Percentiles rank a stretch among this genome's conserved stretches.
Evolutionary conservation across 164 flowering plant genomes (phyloP).

Genomic region (Nelumbo lutea): DNA sequence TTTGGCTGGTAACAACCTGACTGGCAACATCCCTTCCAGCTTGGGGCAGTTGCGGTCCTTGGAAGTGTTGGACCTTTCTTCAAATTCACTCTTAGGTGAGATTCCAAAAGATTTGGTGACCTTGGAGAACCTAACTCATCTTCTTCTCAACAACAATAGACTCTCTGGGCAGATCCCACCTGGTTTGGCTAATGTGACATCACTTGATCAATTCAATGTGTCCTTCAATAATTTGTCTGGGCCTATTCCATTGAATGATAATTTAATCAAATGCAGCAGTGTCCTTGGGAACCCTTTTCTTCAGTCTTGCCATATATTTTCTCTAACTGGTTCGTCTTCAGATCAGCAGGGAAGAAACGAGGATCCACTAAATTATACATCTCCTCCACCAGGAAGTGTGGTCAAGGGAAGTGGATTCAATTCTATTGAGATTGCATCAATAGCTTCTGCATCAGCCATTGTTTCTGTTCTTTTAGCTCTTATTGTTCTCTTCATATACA

Average conservation of each 20-base stretch:
- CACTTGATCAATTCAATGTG: slow-evolving; percentile 54
- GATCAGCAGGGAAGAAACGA: slow-evolving; percentile 35
- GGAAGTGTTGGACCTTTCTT: slow-evolving; percentile 58
- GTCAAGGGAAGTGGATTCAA: slow-evolving; percentile 32
- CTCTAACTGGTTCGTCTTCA: slow-evolving; percentile 42
- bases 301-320: slow-evolving; percentile 32
- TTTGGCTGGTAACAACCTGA: slow-evolving; percentile 58
- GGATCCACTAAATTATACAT: slow-evolving; percentile 25
- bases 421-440: slow-evolving; percentile 79
- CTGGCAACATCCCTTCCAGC: slow-evolving; percentile 56
- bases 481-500: slow-evolving; percentile 55
- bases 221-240: slow-evolving; percentile 89
- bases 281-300: slow-evolving; percentile 57
- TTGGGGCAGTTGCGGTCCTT: slow-evolving; percentile 53
- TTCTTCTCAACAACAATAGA: slow-evolving; percentile 60
- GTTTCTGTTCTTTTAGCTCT: slow-evolving; percentile 75
- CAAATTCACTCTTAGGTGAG: slow-evolving; percentile 63
- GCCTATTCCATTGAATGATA: slow-evolving; percentile 37
- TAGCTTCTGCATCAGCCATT: slow-evolving; percentile 79
- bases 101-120: slow-evolving; percentile 53
- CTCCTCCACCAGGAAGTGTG: slow-evolving; percentile 34
- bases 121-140: slow-evolving; percentile 47
- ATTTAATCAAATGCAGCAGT: slow-evolving; percentile 46
- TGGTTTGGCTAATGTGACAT: slow-evolving; percentile 48
- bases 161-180: slow-evolving; percentile 70